Percentiles rank a stretch among this genome's conserved stretches.
phyloP scores from a whole-genome alignment of 192 early-diverging fungal species.

The Coemansia sp. region DNA sequence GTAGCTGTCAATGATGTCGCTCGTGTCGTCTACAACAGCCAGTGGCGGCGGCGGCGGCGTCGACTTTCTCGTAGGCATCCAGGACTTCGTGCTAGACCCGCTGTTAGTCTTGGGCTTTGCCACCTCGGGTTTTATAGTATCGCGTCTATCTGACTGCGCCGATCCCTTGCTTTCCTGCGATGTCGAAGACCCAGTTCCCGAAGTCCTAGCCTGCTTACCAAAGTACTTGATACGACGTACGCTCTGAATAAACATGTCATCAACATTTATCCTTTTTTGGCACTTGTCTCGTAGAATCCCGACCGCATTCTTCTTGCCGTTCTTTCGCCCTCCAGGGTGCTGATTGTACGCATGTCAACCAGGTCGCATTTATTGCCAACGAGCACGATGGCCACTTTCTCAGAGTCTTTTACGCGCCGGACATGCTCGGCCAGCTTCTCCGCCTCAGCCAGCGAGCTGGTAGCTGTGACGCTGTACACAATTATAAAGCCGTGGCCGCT shows the following conservation, averaged over 20 bases:
- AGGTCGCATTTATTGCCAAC: slow-evolving; percentile 93
- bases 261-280: slow-evolving; percentile 87
- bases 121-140: background rate
- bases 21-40: background rate
- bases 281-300: slow-evolving; percentile 89
- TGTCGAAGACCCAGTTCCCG: background rate
- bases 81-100: slow-evolving; percentile 32
- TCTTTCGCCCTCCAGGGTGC: slow-evolving; percentile 66
- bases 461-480: slow-evolving; percentile 74
- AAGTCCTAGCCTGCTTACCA: slow-evolving; percentile 9
- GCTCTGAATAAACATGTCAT: slow-evolving; percentile 91
- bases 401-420: slow-evolving; percentile 78
- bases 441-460: slow-evolving; percentile 66
- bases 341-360: slow-evolving; percentile 65
- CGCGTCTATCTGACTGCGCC: background rate
- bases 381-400: slow-evolving; percentile 77
- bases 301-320: slow-evolving; percentile 68
- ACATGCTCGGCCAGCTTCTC: slow-evolving; percentile 74
- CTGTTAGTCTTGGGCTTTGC: slow-evolving; percentile 5
- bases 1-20: slow-evolving; percentile 3
- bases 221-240: slow-evolving; percentile 77
- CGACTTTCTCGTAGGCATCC: slow-evolving; percentile 30
- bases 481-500: slow-evolving; percentile 85
- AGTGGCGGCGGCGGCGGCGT: background rate
- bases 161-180: background rate